A percentile compares a stretch with the other conserved stretches of the same genome.
Conservation (phyloP, 1,284 basidiomycete species). For the Pseudozyma sp. region DNA sequence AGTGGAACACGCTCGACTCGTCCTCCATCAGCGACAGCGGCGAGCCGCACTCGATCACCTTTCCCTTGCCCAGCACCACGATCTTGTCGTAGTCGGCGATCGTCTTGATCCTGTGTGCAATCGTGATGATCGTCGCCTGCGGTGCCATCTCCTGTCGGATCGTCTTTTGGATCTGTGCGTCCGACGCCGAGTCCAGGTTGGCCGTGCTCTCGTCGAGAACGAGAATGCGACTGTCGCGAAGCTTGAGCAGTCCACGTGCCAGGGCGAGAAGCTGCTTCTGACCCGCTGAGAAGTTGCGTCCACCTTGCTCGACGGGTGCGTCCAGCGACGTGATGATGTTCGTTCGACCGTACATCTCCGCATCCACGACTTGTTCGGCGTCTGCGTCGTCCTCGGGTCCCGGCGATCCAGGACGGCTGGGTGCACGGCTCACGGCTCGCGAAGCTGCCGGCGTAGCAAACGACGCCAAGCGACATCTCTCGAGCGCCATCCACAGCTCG, state of each 20-base stretch:
- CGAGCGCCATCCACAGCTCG: constrained; percentile 73
- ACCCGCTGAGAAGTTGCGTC: constrained; percentile 72
- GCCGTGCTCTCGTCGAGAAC: constrained; percentile 73
- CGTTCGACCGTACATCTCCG: constrained; percentile 62
- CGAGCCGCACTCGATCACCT: constrained; percentile 82
- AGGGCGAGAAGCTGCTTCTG: constrained; percentile 74
- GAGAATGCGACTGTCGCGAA: constrained; percentile 72
- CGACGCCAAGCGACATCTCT: constrained; percentile 70
- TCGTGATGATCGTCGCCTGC: constrained; percentile 71
- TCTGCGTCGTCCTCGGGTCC: constrained; percentile 11
- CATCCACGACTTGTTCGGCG: constrained; percentile 15
- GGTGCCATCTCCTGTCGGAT: constrained; percentile 70
- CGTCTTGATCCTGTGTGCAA: constrained; percentile 77
- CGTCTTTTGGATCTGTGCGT: constrained; percentile 71
- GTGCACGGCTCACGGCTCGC: constrained; percentile 41
- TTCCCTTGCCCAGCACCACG: constrained; percentile 72
- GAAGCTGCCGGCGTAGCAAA: constrained; percentile 37
- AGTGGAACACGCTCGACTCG: constrained; percentile 52
- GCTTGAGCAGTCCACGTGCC: constrained; percentile 72
- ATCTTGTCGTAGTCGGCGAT: constrained; percentile 75
- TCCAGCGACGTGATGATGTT: constrained; percentile 72
- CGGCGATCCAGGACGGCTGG: constrained; percentile 49
- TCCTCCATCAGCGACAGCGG: constrained; percentile 74
- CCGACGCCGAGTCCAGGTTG: constrained; percentile 70
- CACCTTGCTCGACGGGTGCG: constrained; percentile 72